Evolutionary conservation across 2,329 filamentous ascomycete genomes (phyloP), one percentile per base, ranked within the genome.

Genomic region (Rutstroemia sp.): DNA sequence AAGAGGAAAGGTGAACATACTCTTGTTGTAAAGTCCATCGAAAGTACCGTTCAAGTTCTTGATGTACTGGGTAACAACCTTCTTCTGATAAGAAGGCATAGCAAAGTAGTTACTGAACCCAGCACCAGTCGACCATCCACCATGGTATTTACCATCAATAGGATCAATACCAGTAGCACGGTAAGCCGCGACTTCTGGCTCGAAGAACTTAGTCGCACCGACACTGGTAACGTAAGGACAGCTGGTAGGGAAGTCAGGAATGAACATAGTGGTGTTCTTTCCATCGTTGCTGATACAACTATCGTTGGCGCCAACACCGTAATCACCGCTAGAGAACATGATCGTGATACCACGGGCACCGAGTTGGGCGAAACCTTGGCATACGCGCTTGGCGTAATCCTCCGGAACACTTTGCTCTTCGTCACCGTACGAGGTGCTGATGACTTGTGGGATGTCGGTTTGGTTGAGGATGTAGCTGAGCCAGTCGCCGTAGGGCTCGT

Each of bases 391-490:
- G 0, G 80, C 81, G 58, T 82, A 83, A 1, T 72, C 68, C 12
- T 61, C 61, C 1, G 80, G 80, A 0, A 84, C 78, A 0, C 76
- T 74, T 49, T 79, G 73, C 69, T 84, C 81, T 60, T 83, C 77
- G 60, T 84, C 81, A 14, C 75, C 78, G 64, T 83, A 84, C 14
- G 78, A 81, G 19, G 81, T 75, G 48, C 77, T 78, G 12, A 84
- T 72, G 2, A 83, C 76, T 51, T 80, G 78, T 0, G 82, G 81
- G 14, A 83, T 64, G 19, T 74, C 50, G 12, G 50, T 25, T 45
- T 78, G 73, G 0, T 71, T 66, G 1, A 83, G 69, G 12, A 84
- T 67, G 56, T 76, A 73, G 48, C 79, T 71, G 6, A 83, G 70
- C 61, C 80, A 77, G 38, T 78, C 76, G 1, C 83, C 69, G 60